Percentiles rank a stretch among this genome's conserved stretches.
phyloP scores from a whole-genome alignment of 192 early-diverging fungal genomes.

The Mortierella alpina region DNA sequence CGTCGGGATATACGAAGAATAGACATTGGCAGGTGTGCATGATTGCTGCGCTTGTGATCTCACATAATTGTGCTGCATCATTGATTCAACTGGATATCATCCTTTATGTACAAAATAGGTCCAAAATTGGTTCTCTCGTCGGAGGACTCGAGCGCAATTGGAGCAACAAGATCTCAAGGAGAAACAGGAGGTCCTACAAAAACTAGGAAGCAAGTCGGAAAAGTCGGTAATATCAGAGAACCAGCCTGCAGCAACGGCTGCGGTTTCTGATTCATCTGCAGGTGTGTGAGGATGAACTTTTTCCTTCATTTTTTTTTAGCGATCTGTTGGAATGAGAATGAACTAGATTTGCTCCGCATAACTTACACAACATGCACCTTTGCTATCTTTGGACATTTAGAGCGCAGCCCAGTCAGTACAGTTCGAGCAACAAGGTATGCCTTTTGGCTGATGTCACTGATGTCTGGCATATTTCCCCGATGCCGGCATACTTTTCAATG shows the following conservation, averaged over 20 bases:
- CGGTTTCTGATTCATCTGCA: background rate
- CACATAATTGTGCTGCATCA: no score
- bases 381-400: no score
- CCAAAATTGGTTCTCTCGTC: conserved; percentile 30
- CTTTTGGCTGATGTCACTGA: no score
- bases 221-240: background rate
- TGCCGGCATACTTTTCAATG: no score
- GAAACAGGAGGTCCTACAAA: background rate
- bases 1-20: background rate
- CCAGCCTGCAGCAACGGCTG: no score
- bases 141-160: conserved; percentile 17
- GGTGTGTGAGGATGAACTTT: background rate
- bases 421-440: no score
- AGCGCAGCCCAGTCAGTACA: no score
- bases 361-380: no score
- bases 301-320: no score
- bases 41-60: background rate
- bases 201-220: background rate
- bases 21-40: background rate
- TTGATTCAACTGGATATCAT: background rate
- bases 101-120: conserved; percentile 6
- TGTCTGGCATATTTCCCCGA: no score
- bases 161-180: conserved; percentile 9
- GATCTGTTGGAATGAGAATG: no score
- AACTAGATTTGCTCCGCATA: no score